phyloP scores from a whole-genome alignment of 352 stramenopile genomes.

The Aphanomyces cochlioides region DNA sequence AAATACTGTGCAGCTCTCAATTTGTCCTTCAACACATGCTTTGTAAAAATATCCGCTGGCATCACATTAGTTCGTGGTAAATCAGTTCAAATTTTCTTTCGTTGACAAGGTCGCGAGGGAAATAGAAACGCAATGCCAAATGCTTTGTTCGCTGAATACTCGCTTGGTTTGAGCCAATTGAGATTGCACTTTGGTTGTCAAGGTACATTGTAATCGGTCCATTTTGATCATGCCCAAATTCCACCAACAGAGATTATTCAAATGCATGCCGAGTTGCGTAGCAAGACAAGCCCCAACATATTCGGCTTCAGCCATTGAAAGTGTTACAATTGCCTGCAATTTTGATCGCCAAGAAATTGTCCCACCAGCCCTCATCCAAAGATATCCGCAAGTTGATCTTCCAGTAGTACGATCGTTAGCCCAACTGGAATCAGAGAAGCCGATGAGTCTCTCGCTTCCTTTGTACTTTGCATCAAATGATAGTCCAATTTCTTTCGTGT shows the following conservation, averaged over 20 bases:
- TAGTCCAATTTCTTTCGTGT: too few species aligned
- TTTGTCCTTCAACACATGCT: neutral
- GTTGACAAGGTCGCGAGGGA: neutral
- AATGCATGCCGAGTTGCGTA: neutral
- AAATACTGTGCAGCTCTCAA: neutral
- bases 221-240: neutral
- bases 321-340: constrained; percentile 1
- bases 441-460: too few species aligned
- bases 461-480: too few species aligned
- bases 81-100: neutral
- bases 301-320: neutral
- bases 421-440: too few species aligned
- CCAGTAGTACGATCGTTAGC: too few species aligned
- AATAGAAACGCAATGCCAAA: neutral
- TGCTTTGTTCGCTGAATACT: neutral
- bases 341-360: too few species aligned
- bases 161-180: neutral
- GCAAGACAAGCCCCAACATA: neutral
- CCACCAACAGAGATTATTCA: neutral
- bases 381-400: too few species aligned
- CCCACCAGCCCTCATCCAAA: too few species aligned
- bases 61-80: neutral
- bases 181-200: neutral
- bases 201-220: neutral
- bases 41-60: neutral